Evolutionary conservation across 2,329 filamentous ascomycete genomes (phyloP), one percentile per base, ranked within the genome.

Genomic region (Alternaria solani): DNA sequence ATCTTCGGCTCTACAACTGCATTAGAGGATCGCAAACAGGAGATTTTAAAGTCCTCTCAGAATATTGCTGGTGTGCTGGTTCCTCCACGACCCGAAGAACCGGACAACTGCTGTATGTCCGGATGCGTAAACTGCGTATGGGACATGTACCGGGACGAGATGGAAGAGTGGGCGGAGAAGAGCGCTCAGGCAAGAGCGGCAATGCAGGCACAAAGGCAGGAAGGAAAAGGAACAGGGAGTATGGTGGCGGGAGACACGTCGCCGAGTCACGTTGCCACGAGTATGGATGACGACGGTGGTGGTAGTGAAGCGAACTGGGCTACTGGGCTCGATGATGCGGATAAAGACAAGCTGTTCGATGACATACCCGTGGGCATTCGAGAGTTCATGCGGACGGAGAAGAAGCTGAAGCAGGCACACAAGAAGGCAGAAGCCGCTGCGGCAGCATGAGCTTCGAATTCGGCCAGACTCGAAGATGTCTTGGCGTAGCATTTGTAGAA

Each of bases 41-140:
- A 87, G 44, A 84, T 88, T 36, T 81, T 87, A 12, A 81, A 84
- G 14, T 83, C 86, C 62, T 88, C 88, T 51, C 86, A 82, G 8
- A 82, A 88, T 61, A 83, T 97, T 56, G 93, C 91, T 1, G 94
- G 94, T 4, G 86, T 98, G 1, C 80, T 88, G 18, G 90, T 98
- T 5, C 95, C 95, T 2, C 94, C 93, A 0, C 87, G 87, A 48
- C 95, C 95, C 1, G 85, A 88, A 48, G 94, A 99, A 79, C 95
- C 95, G 4, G 95, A 98, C 73, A 97, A 99, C 75, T 99, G 95
- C 85, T 99, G 95, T 80, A 99, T 99, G 95, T 95, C 92, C 74
- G 95, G 95, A 3, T 99, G 95, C 76, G 94, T 97, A 49, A 94
- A 98, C 78, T 99, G 95, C 78, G 95, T 98, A 3, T 98, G 94